A percentile compares a stretch with the other conserved stretches of the same genome.
phyloP scores from a whole-genome alignment of 2,329 filamentous ascomycete genomes.

The Annulohypoxylon truncatum region DNA sequence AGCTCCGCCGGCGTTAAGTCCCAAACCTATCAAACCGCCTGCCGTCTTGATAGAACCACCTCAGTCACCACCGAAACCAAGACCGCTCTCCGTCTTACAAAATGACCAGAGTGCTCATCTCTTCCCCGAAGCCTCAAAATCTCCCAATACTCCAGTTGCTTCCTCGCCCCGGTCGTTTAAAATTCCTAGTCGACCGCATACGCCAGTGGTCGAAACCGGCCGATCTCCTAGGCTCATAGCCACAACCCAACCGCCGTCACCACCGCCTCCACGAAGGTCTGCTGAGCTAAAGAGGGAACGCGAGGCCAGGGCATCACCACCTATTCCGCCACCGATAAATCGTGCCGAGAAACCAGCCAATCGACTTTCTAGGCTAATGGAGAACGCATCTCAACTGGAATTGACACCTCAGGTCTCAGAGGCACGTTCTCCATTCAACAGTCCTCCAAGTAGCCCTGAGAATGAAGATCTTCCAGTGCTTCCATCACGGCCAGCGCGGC shows the following conservation, averaged over 20 bases:
- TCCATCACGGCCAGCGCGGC: constrained; percentile 61
- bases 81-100: constrained; percentile 49
- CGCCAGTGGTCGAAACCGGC: constrained; percentile 61
- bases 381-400: constrained; percentile 50
- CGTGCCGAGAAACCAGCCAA: constrained; percentile 82
- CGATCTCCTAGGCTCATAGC: constrained; percentile 61
- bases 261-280: constrained; percentile 72
- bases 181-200: constrained; percentile 67
- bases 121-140: constrained; percentile 59
- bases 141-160: constrained; percentile 54
- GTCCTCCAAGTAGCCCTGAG: constrained; percentile 76
- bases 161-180: constrained; percentile 61
- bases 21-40: constrained; percentile 64
- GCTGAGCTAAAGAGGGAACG: constrained; percentile 65
- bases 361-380: constrained; percentile 56
- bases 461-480: constrained; percentile 63
- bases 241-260: constrained; percentile 68
- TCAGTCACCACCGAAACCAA: constrained; percentile 71
- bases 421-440: constrained; percentile 83
- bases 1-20: constrained; percentile 58
- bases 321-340: constrained; percentile 79
- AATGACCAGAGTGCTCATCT: constrained; percentile 59
- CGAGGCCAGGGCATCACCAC: constrained; percentile 55
- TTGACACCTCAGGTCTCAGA: constrained; percentile 54
- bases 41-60: constrained; percentile 77